Evolutionary conservation across 768 basidiomycete genomes (phyloP), one percentile per base, ranked within the genome.

Genomic region (Artomyces pyxidatus): DNA sequence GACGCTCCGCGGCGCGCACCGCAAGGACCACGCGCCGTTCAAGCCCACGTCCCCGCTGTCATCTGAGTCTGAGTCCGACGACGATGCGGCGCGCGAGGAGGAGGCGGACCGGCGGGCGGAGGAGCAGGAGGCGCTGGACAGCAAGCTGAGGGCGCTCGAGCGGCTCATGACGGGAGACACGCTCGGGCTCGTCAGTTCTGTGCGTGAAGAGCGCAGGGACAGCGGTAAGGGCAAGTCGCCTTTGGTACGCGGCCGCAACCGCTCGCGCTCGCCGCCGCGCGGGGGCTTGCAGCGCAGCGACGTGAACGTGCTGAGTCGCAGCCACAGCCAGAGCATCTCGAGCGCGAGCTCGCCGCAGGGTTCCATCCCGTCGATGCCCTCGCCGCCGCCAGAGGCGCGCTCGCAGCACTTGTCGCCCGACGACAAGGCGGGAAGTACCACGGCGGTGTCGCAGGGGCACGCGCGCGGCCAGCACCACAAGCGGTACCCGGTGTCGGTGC

Each of bases 321-420:
- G 55, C 37, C 53, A 74, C 19, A 84, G 83, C 52, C 84, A 83
- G 51, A 88, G 86, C 58, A 71, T 86, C 8, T 88, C 87, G 4
- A 85, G 83, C 61, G 68, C 78, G 11, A 77, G 79, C 52, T 89
- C 88, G 17, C 83, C 83, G 1, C 84, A 77, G 41, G 82, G 81
- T 16, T 91, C 88, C 0, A 85, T 88, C 29, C 86, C 85, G 1
- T 85, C 86, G 14, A 88, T 91, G 22, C 81, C 88, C 0, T 89
- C 88, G 0, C 81, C 84, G 17, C 72, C 81, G 7, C 61, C 75
- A 16, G 75, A 80, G 40, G 75, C 80, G 17, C 76, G 75, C 45
- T 68, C 70, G 5, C 72, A 45, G 19, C 51, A 46, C 21, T n/a
- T 42, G 1, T 51, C 54, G 6, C 52, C 58, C 26, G 2, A 48